A percentile compares a stretch with the other conserved stretches of the same genome.
These are phyloP conservation scores for Aspergillus felis DNA, from an alignment of 2,329 filamentous ascomycete species.

Conservation along the genomic window DNA sequence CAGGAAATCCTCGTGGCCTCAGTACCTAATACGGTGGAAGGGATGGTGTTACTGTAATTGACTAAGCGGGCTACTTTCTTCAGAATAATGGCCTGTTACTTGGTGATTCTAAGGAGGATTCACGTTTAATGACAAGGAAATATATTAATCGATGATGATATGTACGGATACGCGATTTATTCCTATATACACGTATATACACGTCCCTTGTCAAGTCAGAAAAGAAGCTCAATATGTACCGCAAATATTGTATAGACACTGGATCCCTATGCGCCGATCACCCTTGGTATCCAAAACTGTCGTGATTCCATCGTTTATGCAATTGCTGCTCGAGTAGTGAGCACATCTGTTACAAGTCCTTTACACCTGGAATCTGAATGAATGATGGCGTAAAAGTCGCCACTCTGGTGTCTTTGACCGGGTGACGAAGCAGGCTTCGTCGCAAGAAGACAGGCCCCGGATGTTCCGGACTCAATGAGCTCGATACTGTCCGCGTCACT, in stretches of 20 bases:
- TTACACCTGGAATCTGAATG: neutral
- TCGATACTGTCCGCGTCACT: neutral
- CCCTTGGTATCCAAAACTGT: neutral
- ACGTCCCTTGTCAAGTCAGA: neutral
- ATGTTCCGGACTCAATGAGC: neutral
- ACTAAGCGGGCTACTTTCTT: neutral
- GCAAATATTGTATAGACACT: too few relatives aligned
- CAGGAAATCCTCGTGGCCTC: neutral
- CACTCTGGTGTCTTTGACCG: neutral
- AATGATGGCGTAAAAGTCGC: too few relatives aligned
- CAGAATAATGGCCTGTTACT: neutral
- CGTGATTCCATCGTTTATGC: neutral
- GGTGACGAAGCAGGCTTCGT: neutral
- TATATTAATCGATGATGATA: neutral
- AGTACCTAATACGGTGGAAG: neutral
- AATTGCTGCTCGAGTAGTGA: neutral
- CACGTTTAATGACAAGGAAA: too few relatives aligned
- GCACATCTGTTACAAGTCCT: neutral
- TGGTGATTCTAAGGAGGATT: too few relatives aligned
- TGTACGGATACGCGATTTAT: neutral
- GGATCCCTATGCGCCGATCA: neutral
- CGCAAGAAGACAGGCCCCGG: neutral
- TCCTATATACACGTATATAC: neutral
- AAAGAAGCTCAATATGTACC: too few relatives aligned
- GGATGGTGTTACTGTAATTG: neutral